Conservation (phyloP, 2,329 filamentous ascomycete species). For the Calonectria ilicicola region DNA sequence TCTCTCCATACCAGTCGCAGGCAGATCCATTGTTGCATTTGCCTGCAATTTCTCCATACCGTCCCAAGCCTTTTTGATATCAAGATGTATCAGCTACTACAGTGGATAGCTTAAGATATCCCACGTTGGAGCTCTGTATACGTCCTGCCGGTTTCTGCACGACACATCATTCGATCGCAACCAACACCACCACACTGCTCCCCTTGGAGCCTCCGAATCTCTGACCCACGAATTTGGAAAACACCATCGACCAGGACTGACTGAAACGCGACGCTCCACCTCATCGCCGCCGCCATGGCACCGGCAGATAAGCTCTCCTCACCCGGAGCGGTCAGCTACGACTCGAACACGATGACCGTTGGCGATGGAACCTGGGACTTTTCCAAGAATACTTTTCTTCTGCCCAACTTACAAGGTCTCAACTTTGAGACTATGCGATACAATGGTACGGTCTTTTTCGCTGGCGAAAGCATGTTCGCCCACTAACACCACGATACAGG, state of each 20-base stretch:
- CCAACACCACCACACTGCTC: not conserved
- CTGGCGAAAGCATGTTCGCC: not conserved
- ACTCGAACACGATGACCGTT: slow-evolving; percentile 79
- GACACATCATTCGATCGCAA: slow-evolving; percentile 24
- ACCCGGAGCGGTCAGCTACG: slow-evolving; percentile 79
- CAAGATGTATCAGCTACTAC: slow-evolving; percentile 20
- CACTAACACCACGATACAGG: slow-evolving; percentile 59
- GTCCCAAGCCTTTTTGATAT: not conserved
- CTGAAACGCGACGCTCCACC: slow-evolving; percentile 38
- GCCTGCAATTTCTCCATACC: not conserved
- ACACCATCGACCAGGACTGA: slow-evolving; percentile 20
- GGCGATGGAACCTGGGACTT: slow-evolving; percentile 90
- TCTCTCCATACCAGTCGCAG: not conserved
- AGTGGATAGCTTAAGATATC: slow-evolving; percentile 22
- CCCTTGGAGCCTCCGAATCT: not conserved
- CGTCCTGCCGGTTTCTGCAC: not conserved
- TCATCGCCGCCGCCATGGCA: slow-evolving; percentile 67
- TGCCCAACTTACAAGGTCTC: slow-evolving; percentile 81
- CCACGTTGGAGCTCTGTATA: slow-evolving; percentile 2
- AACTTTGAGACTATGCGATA: slow-evolving; percentile 87
- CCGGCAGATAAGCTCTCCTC: slow-evolving; percentile 72
- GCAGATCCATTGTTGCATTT: not conserved
- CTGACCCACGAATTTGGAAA: not conserved
- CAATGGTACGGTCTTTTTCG: slow-evolving; percentile 71
- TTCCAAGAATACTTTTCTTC: slow-evolving; percentile 79